phyloP scores from a whole-genome alignment of 768 basidiomycete genomes.

The Collybiopsis confluens region DNA sequence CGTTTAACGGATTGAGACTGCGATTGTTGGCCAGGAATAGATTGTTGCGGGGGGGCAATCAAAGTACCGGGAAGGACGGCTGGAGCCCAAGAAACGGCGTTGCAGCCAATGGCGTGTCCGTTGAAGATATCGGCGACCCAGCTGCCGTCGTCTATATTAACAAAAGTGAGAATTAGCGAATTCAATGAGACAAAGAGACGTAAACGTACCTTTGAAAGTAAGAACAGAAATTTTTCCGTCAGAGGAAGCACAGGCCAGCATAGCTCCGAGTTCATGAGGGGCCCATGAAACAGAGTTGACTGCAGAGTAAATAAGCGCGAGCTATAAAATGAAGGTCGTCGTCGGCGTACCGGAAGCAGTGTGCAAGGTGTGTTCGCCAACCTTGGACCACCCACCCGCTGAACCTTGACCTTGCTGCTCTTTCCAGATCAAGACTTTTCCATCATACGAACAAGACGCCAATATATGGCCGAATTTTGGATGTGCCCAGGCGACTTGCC shows the following conservation, averaged over 20 bases:
- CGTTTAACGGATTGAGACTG: conserved; percentile 70
- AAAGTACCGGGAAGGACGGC: conserved; percentile 83
- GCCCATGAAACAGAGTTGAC: conserved; percentile 99
- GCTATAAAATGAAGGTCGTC: not conserved
- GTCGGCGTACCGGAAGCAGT: conserved; percentile 76
- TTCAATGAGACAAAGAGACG: not conserved
- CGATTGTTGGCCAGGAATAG: conserved; percentile 25
- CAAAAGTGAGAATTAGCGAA: conserved; percentile 2
- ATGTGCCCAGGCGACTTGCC: conserved; percentile 98
- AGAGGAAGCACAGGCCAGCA: conserved; percentile 93
- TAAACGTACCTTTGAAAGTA: conserved; percentile 86
- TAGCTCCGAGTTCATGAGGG: conserved; percentile 96
- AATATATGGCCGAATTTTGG: conserved; percentile 96
- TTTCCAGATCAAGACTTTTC: conserved; percentile 98
- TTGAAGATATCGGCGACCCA: conserved; percentile 95
- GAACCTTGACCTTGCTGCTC: conserved; percentile 66
- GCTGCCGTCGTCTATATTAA: conserved; percentile 79
- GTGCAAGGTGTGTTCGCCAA: conserved; percentile 94
- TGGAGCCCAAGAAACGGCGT: conserved; percentile 97
- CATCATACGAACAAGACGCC: conserved; percentile 98
- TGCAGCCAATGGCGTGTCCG: conserved; percentile 94
- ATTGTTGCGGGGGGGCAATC: conserved; percentile 54
- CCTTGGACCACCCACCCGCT: conserved; percentile 79
- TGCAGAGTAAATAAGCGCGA: conserved; percentile 22
- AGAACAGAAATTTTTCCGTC: conserved; percentile 97